Percentiles rank a stretch among this genome's conserved stretches.
phyloP scores from a whole-genome alignment of 2,329 filamentous ascomycete genomes.

The Aspergillus niger region DNA sequence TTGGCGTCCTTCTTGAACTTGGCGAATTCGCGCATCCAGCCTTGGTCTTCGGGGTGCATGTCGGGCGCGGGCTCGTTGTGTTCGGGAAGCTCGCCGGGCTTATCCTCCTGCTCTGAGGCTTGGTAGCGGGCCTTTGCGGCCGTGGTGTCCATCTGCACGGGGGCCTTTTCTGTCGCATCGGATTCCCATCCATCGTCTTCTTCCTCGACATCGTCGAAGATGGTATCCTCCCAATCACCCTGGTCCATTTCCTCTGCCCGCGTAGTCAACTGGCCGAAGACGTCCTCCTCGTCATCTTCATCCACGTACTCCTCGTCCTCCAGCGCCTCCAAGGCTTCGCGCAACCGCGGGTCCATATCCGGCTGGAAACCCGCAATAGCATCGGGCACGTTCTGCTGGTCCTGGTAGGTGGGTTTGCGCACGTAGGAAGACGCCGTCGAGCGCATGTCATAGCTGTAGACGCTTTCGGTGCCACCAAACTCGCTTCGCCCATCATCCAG shows the following conservation, averaged over 20 bases:
- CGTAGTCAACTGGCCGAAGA: conserved; percentile 74
- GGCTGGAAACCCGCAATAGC: conserved; percentile 91
- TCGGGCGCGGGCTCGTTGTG: conserved; percentile 44
- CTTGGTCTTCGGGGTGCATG: conserved; percentile 66
- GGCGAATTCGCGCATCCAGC: conserved; percentile 90
- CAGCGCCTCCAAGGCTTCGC: conserved; percentile 88
- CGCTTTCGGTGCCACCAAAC: conserved; percentile 29
- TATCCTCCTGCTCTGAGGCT: conserved; percentile 19
- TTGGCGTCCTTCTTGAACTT: conserved; percentile 84
- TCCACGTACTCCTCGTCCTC: conserved; percentile 96
- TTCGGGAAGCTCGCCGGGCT: conserved; percentile 38
- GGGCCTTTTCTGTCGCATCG: conserved; percentile 81
- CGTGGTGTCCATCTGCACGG: conserved; percentile 41
- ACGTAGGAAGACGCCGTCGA: conserved; percentile 70
- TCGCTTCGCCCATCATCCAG: conserved; percentile 40
- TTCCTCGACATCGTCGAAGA: conserved; percentile 49
- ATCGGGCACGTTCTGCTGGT: conserved; percentile 91
- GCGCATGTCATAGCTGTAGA: conserved; percentile 40
- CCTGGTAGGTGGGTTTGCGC: conserved; percentile 77
- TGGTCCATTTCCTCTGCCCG: conserved; percentile 71
- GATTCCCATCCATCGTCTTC: conserved; percentile 92
- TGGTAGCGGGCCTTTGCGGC: conserved; percentile 15
- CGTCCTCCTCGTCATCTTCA: conserved; percentile 73
- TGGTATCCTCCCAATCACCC: conserved; percentile 72
- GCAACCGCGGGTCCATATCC: conserved; percentile 91